Evolutionary conservation across 495 filamentous ascomycete species (phyloP).

Genomic region (Penicillium canescens): DNA sequence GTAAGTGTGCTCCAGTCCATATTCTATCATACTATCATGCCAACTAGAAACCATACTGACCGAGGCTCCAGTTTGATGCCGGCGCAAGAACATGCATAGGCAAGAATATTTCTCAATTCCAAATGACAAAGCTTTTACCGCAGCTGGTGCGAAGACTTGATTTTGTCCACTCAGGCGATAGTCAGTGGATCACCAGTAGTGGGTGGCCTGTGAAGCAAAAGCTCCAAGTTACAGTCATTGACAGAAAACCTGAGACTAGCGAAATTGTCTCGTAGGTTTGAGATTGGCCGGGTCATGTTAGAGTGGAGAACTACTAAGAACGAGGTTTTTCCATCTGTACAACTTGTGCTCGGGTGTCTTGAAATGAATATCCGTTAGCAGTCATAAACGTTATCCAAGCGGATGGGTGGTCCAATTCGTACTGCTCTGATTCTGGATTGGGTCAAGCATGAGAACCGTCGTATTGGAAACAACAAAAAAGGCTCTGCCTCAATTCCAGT

Average conservation of each 20-base stretch:
- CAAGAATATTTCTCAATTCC: slow-evolving; percentile 34
- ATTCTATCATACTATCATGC: neutral
- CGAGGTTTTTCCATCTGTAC: too few relatives aligned
- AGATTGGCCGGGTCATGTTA: neutral
- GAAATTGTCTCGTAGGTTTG: neutral
- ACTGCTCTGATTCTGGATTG: too few relatives aligned
- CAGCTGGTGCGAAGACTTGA: slow-evolving; percentile 32
- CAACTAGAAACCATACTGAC: neutral
- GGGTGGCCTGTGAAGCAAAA: slow-evolving; percentile 30
- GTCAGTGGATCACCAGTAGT: slow-evolving; percentile 15
- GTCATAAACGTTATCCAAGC: too few relatives aligned
- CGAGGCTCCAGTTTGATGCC: slow-evolving; percentile 25
- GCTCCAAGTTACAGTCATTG: neutral
- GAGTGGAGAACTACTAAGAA: too few relatives aligned
- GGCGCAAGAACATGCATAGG: slow-evolving; percentile 38
- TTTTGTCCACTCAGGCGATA: slow-evolving; percentile 20
- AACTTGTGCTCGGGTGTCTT: too few relatives aligned
- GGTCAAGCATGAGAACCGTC: too few relatives aligned
- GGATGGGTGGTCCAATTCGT: too few relatives aligned
- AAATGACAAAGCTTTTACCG: slow-evolving; percentile 34
- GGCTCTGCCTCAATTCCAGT: too few relatives aligned
- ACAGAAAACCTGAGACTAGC: neutral
- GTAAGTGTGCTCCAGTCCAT: neutral
- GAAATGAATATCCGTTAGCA: too few relatives aligned
- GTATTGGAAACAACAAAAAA: too few relatives aligned